Base-by-base conservation (phyloP, 176 grass and related monocot genomes). In the Miscanthus lutarioriparius region DNA sequence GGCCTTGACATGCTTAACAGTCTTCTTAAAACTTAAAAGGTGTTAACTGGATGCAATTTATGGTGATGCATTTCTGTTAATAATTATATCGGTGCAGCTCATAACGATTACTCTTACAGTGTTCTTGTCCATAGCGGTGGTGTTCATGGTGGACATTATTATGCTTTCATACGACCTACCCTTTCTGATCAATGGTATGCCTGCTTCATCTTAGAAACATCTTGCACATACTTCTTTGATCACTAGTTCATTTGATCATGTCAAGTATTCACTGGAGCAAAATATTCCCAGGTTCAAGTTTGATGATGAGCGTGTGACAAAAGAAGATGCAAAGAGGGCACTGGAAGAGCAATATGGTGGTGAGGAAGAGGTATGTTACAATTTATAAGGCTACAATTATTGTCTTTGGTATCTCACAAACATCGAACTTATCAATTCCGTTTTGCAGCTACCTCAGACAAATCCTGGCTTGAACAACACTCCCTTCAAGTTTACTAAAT, bases 401-500 rank as follows among this genome's bases (percentile, higher is more conserved):
- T 77, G 20, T 67, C 17, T 74, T 44, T 8, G 3, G 38, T 78
- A 63, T 20, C 22, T 44, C 72, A 58, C 45, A 72, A 74, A 90
- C 70, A 53, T 44, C 88, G 64, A 82, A 27, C 64, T 81, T 15
- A 61, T 79, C 6, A 37, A 61, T 80, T 84, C 45, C 23, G 36
- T 82, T 72, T 81, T 86, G 61, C 90, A 99, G 97, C 89, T 99
- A 86, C 93, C 93, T 22, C 97, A 94, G 81, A 91, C 86, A 76
- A 99, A 99, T 96, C 97, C 97, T 72, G 97, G 91, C 48, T 92
- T 99, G 78, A 99, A 99, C 66, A 99, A 91, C 70, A 87, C 88
- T 70, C 97, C 97, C n/a, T 96, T 99, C 76, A 99, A 99, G 86
- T 99, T 99, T 65, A 99, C 97, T 38, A 99, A 99, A 76, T 96